Conservation (phyloP, 73 alveolate genomes). For the Paramecium sexaurelia region DNA sequence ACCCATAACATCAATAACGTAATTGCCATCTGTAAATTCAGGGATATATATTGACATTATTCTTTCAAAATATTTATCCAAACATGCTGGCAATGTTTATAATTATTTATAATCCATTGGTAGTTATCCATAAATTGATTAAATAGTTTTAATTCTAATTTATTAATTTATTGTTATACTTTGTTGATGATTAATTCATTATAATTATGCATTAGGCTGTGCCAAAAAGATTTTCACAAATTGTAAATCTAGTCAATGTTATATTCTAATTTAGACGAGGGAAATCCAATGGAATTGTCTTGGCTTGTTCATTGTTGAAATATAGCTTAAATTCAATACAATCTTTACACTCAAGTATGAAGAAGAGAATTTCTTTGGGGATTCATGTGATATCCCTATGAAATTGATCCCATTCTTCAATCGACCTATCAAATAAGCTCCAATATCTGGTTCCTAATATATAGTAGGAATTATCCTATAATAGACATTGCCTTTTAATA, state of each 20-base stretch:
- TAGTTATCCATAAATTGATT: not conserved
- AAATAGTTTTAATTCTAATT: not conserved
- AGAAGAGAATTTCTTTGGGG: not conserved
- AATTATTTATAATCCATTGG: conserved; percentile 19
- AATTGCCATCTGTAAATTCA: conserved; percentile 21
- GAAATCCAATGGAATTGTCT: not conserved
- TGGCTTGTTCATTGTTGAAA: conserved; percentile 11
- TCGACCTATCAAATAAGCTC: not conserved
- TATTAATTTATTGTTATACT: not conserved
- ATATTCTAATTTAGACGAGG: not conserved
- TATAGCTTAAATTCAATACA: not conserved
- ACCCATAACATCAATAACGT: conserved; percentile 24
- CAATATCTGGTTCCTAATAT: conserved; percentile 45
- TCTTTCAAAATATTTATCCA: conserved; percentile 50
- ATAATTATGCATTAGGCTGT: not conserved
- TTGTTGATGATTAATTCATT: conserved; percentile 44
- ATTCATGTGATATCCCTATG: conserved; percentile 45
- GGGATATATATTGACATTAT: conserved; percentile 28
- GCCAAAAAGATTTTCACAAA: conserved; percentile 43
- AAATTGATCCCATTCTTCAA: conserved; percentile 43
- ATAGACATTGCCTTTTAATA: conserved; percentile 35
- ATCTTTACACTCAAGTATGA: not conserved
- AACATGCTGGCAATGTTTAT: not conserved
- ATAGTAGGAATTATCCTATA: not conserved
- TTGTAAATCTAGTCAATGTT: not conserved